These are phyloP conservation scores for Leccinum variicolor DNA, from an alignment of 768 basidiomycete genomes.

Conservation along the genomic window DNA sequence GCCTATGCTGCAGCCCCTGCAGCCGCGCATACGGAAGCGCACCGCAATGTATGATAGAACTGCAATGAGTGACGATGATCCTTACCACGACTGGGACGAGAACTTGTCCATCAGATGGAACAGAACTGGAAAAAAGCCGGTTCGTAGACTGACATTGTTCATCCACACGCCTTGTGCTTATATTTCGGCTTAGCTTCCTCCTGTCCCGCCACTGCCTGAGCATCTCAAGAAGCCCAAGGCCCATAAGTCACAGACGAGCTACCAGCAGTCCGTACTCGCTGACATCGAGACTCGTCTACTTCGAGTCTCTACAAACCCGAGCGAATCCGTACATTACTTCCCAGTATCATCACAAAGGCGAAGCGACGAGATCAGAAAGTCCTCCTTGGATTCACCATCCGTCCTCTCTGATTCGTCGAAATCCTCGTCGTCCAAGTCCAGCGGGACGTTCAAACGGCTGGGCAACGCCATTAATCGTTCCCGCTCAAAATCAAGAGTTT, in stretches of 20 bases:
- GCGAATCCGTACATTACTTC: constrained; percentile 33
- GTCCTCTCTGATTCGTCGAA: constrained; percentile 23
- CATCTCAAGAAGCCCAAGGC: constrained; percentile 16
- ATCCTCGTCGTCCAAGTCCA: constrained; percentile 19
- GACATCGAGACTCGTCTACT: constrained; percentile 30
- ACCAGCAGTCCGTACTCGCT: constrained; percentile 30
- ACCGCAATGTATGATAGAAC: constrained; percentile 29
- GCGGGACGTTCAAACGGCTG: constrained; percentile 18
- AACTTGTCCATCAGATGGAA: constrained; percentile 29
- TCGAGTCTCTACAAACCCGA: constrained; percentile 24
- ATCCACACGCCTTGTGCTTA: background rate
- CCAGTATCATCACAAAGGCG: constrained; percentile 32
- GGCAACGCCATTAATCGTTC: constrained; percentile 18
- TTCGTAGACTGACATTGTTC: constrained; percentile 8
- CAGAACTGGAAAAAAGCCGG: constrained; percentile 13
- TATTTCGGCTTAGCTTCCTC: constrained; percentile 17
- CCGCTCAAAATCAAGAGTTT: constrained; percentile 21
- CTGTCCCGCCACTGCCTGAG: constrained; percentile 28
- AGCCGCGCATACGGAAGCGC: constrained; percentile 31
- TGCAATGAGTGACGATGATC: constrained; percentile 34
- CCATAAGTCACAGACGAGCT: constrained; percentile 20
- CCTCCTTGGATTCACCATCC: constrained; percentile 30
- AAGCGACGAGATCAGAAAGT: constrained; percentile 25
- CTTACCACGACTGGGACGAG: constrained; percentile 35
- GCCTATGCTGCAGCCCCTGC: constrained; percentile 29